Evolutionary conservation across 1,284 basidiomycete species (phyloP).

Genomic region (Leccinum brunneo-olivaceum): DNA sequence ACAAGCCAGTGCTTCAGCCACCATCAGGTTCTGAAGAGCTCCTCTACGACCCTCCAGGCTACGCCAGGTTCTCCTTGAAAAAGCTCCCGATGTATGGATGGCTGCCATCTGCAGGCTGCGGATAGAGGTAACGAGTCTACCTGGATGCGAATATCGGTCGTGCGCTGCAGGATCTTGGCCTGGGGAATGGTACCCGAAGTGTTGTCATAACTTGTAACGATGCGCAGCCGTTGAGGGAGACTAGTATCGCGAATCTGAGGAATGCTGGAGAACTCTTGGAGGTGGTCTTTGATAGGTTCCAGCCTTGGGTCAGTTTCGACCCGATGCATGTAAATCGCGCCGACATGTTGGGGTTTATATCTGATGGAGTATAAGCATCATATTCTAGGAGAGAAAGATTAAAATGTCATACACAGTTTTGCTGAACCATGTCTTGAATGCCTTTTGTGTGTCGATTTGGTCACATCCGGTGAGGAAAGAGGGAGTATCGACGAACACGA

Average conservation of each 20-base stretch:
- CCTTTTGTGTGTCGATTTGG: background rate
- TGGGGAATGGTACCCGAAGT: constrained; percentile 4
- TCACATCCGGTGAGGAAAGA: constrained; percentile 5
- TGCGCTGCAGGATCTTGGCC: constrained; percentile 6
- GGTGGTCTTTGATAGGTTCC: background rate
- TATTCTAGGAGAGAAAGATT: background rate
- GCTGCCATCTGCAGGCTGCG: no score
- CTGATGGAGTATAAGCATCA: constrained; percentile 2
- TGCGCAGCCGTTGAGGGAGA: constrained; percentile 4
- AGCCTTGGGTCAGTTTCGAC: constrained; percentile 5
- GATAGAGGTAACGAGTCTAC: no score
- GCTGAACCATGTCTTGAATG: constrained; percentile 7
- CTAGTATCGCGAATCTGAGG: background rate
- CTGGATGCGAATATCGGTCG: no score
- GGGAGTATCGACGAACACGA: constrained; percentile 21
- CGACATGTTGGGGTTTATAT: constrained; percentile 8
- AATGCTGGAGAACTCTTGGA: constrained; percentile 10
- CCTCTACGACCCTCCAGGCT: no score
- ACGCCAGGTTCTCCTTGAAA: no score
- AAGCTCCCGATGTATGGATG: no score
- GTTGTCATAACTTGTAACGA: constrained; percentile 14
- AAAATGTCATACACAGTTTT: constrained; percentile 9
- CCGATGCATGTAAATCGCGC: constrained; percentile 17
- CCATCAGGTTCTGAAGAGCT: no score
- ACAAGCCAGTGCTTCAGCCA: no score